phyloP scores from a whole-genome alignment of 305 asterid genomes.

The Fraxinus latifolia region DNA sequence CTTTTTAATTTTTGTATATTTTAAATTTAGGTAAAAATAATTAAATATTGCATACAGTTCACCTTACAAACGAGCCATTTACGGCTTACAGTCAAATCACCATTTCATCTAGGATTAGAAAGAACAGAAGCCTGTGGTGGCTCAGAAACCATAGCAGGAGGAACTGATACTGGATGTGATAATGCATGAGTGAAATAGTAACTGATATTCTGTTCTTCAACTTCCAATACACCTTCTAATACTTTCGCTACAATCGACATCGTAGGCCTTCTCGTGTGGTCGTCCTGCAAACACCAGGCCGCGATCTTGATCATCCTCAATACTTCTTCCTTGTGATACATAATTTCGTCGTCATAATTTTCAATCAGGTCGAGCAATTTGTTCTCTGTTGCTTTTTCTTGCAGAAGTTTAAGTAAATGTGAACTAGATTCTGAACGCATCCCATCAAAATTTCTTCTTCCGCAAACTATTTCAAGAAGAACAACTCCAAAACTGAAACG shows the following conservation, averaged over 20 bases:
- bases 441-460: slow-evolving; percentile 31
- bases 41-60: background rate
- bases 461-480: slow-evolving; percentile 31
- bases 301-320: slow-evolving; percentile 17
- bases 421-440: background rate
- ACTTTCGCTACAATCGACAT: slow-evolving; percentile 24
- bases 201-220: slow-evolving; percentile 15
- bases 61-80: background rate
- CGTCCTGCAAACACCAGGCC: slow-evolving; percentile 29
- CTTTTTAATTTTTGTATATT: background rate
- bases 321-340: slow-evolving; percentile 1
- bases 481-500: slow-evolving; percentile 36
- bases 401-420: slow-evolving; percentile 28
- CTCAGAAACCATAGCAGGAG: background rate
- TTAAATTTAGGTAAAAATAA: background rate
- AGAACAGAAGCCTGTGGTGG: background rate
- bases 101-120: background rate
- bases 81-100: background rate
- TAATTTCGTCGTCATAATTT: slow-evolving; percentile 19
- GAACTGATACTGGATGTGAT: background rate
- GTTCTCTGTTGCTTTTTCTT: slow-evolving; percentile 27
- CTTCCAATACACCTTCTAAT: slow-evolving; percentile 22
- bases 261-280: slow-evolving; percentile 22
- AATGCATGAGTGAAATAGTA: background rate
- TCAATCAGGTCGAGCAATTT: slow-evolving; percentile 28